A percentile compares a stretch with the other conserved stretches of the same genome.
Conservation (phyloP, 495 filamentous ascomycete species). For the Staphylotrichum tortipilum region DNA sequence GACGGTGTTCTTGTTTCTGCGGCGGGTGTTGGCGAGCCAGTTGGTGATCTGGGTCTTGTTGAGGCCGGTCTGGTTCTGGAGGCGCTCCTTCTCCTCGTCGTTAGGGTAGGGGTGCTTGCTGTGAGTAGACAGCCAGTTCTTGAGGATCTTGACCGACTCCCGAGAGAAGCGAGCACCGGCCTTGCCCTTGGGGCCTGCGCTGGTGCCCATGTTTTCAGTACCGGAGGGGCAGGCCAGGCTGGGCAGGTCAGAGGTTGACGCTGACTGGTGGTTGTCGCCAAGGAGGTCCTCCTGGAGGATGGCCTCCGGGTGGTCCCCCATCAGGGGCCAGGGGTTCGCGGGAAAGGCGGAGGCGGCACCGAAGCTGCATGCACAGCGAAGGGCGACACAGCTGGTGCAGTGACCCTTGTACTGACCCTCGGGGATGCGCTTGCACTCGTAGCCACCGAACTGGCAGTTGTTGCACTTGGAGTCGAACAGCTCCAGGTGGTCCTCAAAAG, state of each 20-base stretch:
- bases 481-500: slow-evolving; percentile 32
- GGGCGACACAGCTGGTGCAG: slow-evolving; percentile 71
- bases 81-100: slow-evolving; percentile 67
- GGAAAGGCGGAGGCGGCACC: slow-evolving; percentile 30
- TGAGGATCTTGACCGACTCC: slow-evolving; percentile 63
- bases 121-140: slow-evolving; percentile 70
- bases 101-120: slow-evolving; percentile 71
- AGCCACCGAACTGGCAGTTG: slow-evolving; percentile 57
- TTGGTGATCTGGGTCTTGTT: slow-evolving; percentile 71
- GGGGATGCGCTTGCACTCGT: slow-evolving; percentile 67
- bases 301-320: slow-evolving; percentile 35
- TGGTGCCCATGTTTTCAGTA: slow-evolving; percentile 28
- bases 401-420: slow-evolving; percentile 58
- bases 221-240: slow-evolving; percentile 2
- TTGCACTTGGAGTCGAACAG: slow-evolving; percentile 49
- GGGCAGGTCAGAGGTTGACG: slow-evolving; percentile 33
- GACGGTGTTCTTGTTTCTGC: slow-evolving; percentile 59
- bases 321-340: slow-evolving; percentile 36
- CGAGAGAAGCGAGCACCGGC: slow-evolving; percentile 59
- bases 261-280: slow-evolving; percentile 28
- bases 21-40: slow-evolving; percentile 79
- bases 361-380: slow-evolving; percentile 68
- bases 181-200: slow-evolving; percentile 30
- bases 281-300: slow-evolving; percentile 41
- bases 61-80: slow-evolving; percentile 64